Evolutionary conservation across 805 yeast species (phyloP).

Genomic region (Wickerhamomyces queroliae): DNA sequence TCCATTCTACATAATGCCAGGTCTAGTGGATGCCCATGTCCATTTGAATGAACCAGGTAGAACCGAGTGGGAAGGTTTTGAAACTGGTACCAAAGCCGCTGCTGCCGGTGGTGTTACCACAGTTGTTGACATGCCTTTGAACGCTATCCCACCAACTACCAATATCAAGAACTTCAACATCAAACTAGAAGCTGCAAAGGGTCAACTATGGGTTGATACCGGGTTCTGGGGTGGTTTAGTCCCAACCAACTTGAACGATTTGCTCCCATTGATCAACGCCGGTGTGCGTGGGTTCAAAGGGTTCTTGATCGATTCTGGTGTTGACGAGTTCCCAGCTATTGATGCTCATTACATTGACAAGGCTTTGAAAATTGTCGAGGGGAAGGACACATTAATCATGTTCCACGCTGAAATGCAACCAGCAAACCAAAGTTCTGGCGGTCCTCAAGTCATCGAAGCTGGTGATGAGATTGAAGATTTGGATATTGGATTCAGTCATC

Average conservation of each 20-base stretch:
- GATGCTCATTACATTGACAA: conserved; percentile 53
- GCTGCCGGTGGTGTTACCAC: conserved; percentile 97
- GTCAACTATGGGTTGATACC: conserved; percentile 86
- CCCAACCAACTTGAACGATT: conserved; percentile 66
- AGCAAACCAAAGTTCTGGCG: conserved; percentile 24
- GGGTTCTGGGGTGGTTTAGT: conserved; percentile 97
- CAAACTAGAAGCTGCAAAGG: conserved; percentile 73
- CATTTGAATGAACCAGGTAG: conserved; percentile 97
- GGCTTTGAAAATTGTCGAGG: conserved; percentile 63
- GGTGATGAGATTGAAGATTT: conserved; percentile 19
- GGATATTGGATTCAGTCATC: conserved; percentile 11
- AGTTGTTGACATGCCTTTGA: conserved; percentile 92
- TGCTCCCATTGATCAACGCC: conserved; percentile 68
- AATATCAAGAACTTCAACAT: conserved; percentile 67
- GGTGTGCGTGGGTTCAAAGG: conserved; percentile 96
- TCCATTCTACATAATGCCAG: conserved; percentile 73
- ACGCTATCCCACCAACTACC: conserved; percentile 95
- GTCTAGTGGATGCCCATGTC: conserved; percentile 90
- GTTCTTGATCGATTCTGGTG: conserved; percentile 91
- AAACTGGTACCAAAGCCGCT: conserved; percentile 92
- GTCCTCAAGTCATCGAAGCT: conserved; percentile 14
- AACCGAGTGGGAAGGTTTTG: conserved; percentile 98
- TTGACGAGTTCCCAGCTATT: conserved; percentile 89
- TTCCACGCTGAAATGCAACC: conserved; percentile 92
- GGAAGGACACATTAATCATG: conserved; percentile 66